Base-by-base conservation (phyloP, 805 yeast species). In the Huiozyma naganishii region DNA sequence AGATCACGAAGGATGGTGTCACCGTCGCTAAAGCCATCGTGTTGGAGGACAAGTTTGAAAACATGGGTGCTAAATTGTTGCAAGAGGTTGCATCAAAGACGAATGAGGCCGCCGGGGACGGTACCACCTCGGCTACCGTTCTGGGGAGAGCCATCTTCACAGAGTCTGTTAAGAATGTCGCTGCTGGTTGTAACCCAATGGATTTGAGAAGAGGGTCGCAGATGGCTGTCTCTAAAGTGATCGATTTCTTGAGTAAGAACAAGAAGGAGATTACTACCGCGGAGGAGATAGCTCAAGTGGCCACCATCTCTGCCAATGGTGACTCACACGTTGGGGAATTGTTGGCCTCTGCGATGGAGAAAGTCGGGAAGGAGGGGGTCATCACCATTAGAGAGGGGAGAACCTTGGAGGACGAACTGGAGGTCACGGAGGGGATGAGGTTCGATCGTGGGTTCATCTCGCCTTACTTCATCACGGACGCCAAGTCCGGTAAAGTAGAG, bases 111-210 rank as follows among this genome's bases (percentile, higher is more conserved):
- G 97, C 97, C 48, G 98, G 98, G 70, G 98, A 90, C 60, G 98
- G 98, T 68, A 90, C 98, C 52, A 90, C 98, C 34, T 83, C 95
- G 38, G 97, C 97, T 55, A 92, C 97, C 40, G 95, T 90, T 44
- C 74, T 90, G 55, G 97, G 97, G 54, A 84, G 95, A 67, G 83
- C 95, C 46, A 90, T 90, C 55, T 86, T 90, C 72, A 81, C 95
- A 48, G 97, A 92, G 69, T 78, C 94, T 29, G 95, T 90, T 48
- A 88, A 87, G 75, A 87, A 87, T 61, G 98, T 92, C 38, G 97
- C 97, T 49, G 96, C 97, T 45, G 98, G 98, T 48, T 89, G 96
- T 70, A 92, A 90, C 73, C 97, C 98, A 57, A 89, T 88, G 92
- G 97, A 90, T 60, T 76, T 90, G 62, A 85, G 97, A 77, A 80